These are phyloP conservation scores for Phytophthora syringae DNA, from an alignment of 352 stramenopile species.

Conservation along the genomic window DNA sequence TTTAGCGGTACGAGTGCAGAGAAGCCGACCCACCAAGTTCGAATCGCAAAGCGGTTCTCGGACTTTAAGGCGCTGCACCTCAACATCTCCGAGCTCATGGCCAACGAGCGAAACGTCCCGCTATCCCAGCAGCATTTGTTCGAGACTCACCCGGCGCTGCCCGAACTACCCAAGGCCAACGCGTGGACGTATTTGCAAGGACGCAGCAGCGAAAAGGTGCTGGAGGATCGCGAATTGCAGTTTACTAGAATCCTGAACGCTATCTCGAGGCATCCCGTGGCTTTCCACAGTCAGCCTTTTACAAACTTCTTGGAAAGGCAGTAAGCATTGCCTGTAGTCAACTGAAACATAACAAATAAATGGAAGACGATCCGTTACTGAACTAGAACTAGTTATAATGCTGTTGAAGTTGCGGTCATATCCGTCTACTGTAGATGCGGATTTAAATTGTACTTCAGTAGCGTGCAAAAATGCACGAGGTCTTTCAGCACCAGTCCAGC, in stretches of 20 bases:
- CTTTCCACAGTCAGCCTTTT: conserved; percentile 46
- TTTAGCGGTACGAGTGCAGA: conserved; percentile 43
- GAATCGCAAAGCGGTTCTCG: conserved; percentile 69
- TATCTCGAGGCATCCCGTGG: conserved; percentile 58
- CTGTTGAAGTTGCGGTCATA: too few species aligned
- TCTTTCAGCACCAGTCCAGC: too few species aligned
- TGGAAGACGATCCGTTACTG: too few species aligned
- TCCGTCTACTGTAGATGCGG: too few species aligned
- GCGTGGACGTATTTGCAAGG: conserved; percentile 43
- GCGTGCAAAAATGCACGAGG: too few species aligned
- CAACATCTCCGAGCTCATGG: conserved; percentile 59
- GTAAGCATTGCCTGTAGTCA: neutral
- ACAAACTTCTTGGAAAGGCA: conserved; percentile 47
- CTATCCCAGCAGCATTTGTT: conserved; percentile 47
- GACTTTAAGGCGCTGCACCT: conserved; percentile 74
- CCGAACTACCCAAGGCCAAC: conserved; percentile 52
- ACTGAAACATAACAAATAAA: too few species aligned
- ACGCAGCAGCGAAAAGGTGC: conserved; percentile 47
- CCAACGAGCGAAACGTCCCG: conserved; percentile 51
- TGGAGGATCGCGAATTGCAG: conserved; percentile 58
- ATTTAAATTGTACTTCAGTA: too few species aligned
- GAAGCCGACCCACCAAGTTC: conserved; percentile 45
- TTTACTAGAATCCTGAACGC: conserved; percentile 73
- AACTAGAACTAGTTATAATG: too few species aligned
- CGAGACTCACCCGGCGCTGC: conserved; percentile 61